Evolutionary conservation across 208 protist species (phyloP).

Genomic region (Sergeia podlipaevii): DNA sequence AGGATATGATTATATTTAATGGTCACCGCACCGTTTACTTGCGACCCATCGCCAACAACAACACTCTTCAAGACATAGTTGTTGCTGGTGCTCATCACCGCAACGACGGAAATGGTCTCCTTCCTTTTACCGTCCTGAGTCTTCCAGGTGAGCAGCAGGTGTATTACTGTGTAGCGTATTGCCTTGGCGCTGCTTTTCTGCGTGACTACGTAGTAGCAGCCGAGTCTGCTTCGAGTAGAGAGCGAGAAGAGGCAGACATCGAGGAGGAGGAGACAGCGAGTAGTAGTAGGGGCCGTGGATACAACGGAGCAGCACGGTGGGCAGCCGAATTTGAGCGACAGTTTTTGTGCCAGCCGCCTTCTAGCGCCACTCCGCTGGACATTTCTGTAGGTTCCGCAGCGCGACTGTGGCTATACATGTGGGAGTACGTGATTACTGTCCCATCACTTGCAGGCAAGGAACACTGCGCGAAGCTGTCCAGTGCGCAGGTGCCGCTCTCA

Average conservation of each 20-base stretch:
- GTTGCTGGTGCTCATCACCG: not conserved
- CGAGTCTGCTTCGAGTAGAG: too few relatives aligned
- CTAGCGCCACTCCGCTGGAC: not conserved
- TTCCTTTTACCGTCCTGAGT: slow-evolving; percentile 30
- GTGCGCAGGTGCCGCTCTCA: not conserved
- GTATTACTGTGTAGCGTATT: slow-evolving; percentile 68
- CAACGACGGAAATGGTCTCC: slow-evolving; percentile 2
- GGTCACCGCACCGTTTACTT: slow-evolving; percentile 5
- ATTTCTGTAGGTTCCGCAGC: slow-evolving; percentile 17
- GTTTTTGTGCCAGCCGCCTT: slow-evolving; percentile 14
- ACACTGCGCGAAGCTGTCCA: not conserved
- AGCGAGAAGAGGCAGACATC: slow-evolving; percentile 1
- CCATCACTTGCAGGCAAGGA: not conserved
- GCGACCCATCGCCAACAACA: not conserved
- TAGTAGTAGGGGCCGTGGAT: slow-evolving; percentile 8
- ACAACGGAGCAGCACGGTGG: not conserved
- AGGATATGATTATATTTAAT: slow-evolving; percentile 51
- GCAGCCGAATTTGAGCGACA: slow-evolving; percentile 6
- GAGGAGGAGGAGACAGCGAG: slow-evolving; percentile 10
- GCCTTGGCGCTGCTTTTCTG: slow-evolving; percentile 44
- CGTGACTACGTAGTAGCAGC: slow-evolving; percentile 18
- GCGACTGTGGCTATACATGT: slow-evolving; percentile 61
- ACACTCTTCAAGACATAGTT: not conserved
- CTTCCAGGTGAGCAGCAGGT: slow-evolving; percentile 47
- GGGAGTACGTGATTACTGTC: slow-evolving; percentile 47